Conservation (phyloP, 495 filamentous ascomycete species). For the Aspergillus ellipticus region DNA sequence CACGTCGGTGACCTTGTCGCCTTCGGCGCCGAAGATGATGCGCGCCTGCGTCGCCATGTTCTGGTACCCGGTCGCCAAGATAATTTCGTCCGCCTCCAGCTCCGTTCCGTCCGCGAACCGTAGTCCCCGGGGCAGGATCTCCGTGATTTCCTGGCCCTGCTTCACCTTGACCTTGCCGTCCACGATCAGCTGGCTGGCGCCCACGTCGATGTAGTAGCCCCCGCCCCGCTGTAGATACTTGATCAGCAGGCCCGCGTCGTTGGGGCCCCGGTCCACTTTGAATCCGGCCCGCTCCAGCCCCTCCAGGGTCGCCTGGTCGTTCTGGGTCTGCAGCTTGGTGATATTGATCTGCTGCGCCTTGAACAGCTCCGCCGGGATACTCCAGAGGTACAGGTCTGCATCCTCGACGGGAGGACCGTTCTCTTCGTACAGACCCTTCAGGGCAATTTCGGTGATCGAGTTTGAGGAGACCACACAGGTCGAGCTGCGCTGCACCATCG, state of each 20-base stretch:
- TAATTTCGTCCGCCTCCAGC: constrained; percentile 73
- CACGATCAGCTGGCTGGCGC: constrained; percentile 62
- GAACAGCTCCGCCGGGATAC: constrained; percentile 51
- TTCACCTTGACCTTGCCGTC: constrained; percentile 76
- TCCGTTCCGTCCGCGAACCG: constrained; percentile 62
- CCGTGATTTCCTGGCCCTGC: constrained; percentile 61
- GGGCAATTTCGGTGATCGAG: constrained; percentile 47
- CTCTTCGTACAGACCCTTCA: constrained; percentile 63
- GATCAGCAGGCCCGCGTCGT: constrained; percentile 60
- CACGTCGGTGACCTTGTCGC: constrained; percentile 64
- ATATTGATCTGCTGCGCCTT: constrained; percentile 56
- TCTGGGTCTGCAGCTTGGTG: constrained; percentile 39
- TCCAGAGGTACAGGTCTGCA: constrained; percentile 56
- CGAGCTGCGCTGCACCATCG: constrained; percentile 73
- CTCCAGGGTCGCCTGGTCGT: constrained; percentile 49
- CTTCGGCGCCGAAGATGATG: constrained; percentile 64
- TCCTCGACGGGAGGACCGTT: constrained; percentile 53
- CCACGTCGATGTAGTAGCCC: constrained; percentile 80
- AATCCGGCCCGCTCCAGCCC: constrained; percentile 67
- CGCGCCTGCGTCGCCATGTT: constrained; percentile 67
- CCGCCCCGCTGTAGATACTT: constrained; percentile 77
- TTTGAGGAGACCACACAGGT: constrained; percentile 65
- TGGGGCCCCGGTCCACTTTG: constrained; percentile 62
- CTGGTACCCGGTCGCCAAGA: constrained; percentile 79
- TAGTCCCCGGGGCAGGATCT: constrained; percentile 58